Evolutionary conservation across 176 grass and related monocot genomes (phyloP).

Genomic region (Aegilops bicornis): DNA sequence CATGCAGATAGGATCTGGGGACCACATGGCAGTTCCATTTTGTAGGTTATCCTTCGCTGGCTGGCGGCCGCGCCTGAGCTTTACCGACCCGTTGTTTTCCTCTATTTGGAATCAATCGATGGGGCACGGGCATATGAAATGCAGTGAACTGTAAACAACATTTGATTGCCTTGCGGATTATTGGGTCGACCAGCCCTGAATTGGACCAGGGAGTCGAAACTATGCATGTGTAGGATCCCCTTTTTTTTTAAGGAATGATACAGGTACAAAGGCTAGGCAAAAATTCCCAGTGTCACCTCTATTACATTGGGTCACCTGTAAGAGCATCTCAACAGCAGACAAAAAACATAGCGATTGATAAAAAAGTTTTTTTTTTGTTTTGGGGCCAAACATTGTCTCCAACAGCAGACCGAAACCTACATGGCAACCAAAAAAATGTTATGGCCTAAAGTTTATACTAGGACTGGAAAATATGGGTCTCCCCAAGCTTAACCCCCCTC

Average conservation of each 20-base stretch:
- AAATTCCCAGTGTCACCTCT: neutral
- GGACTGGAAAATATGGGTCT: too few relatives aligned
- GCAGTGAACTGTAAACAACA: neutral
- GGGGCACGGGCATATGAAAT: neutral
- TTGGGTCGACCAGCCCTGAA: neutral
- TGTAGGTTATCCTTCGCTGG: neutral
- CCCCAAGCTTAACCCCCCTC: too few relatives aligned
- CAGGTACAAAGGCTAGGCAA: neutral
- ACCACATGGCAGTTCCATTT: conserved; percentile 6
- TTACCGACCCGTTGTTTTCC: neutral
- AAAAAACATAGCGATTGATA: too few relatives aligned
- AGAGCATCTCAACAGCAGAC: too few relatives aligned
- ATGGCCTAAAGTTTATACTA: too few relatives aligned
- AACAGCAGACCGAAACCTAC: too few relatives aligned
- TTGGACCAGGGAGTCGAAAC: neutral
- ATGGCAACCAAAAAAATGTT: too few relatives aligned
- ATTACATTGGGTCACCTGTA: too few relatives aligned
- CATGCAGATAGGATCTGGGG: neutral
- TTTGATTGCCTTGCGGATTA: neutral
- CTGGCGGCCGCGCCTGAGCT: neutral
- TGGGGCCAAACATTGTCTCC: too few relatives aligned
- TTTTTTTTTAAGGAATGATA: neutral
- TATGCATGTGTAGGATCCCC: neutral
- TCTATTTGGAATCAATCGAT: neutral
- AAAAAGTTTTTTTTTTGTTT: too few relatives aligned